Conservation (phyloP, 352 stramenopile genomes). For the Pythium phragmitis region DNA sequence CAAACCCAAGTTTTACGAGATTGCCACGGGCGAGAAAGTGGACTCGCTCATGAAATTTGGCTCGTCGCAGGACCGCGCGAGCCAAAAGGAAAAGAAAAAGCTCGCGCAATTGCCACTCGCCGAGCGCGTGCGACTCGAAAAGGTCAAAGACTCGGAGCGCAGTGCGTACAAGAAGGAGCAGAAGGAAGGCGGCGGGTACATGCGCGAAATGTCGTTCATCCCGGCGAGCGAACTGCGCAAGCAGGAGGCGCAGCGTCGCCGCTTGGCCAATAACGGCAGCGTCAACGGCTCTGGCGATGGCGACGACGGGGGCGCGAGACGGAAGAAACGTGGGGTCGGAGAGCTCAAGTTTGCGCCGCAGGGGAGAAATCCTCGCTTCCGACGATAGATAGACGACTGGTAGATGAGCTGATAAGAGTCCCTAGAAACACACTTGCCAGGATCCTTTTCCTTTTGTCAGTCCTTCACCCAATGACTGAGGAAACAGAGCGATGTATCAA, state of each 20-base stretch:
- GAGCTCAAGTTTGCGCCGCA: constrained; percentile 67
- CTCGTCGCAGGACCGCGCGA: constrained; percentile 57
- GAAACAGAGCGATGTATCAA: background rate
- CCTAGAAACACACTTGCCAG: background rate
- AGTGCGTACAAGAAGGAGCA: constrained; percentile 87
- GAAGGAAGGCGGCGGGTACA: constrained; percentile 64
- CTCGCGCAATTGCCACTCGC: constrained; percentile 75
- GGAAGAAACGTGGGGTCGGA: constrained; percentile 80
- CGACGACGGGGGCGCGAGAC: constrained; percentile 26
- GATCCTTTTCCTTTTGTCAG: constrained; percentile 1
- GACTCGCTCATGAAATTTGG: constrained; percentile 79
- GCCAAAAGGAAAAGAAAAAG: constrained; percentile 78
- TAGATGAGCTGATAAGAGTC: background rate
- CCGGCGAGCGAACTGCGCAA: constrained; percentile 58
- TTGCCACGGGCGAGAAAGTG: constrained; percentile 80
- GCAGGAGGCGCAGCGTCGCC: constrained; percentile 35
- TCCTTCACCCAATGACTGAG: background rate
- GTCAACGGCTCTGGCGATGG: constrained; percentile 20
- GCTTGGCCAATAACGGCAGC: constrained; percentile 10
- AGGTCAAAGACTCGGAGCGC: constrained; percentile 68
- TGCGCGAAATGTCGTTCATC: constrained; percentile 83
- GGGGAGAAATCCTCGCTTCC: constrained; percentile 48
- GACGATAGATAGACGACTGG: constrained; percentile 35
- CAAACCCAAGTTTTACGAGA: constrained; percentile 87
- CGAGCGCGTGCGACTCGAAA: constrained; percentile 75